These are phyloP conservation scores for Sugiyamaella paludigena DNA, from an alignment of 1,139 yeast species.

Conservation along the genomic window DNA sequence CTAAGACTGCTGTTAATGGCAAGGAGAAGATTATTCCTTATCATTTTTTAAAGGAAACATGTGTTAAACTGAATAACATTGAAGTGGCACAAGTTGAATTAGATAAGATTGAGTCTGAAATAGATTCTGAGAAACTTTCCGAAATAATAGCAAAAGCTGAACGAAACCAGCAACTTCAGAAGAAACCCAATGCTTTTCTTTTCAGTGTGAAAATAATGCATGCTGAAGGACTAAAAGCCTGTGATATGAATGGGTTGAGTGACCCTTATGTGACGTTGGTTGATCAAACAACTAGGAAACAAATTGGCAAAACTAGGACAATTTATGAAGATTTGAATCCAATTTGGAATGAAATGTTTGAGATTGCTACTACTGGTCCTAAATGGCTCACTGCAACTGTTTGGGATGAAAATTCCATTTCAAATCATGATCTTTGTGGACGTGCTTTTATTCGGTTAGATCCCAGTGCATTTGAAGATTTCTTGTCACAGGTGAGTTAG, in stretches of 20 bases:
- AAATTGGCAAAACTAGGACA: conserved; percentile 70
- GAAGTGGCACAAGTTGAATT: conserved; percentile 60
- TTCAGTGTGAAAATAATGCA: conserved; percentile 64
- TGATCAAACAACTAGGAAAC: conserved; percentile 53
- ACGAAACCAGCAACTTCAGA: conserved; percentile 28
- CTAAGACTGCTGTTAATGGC: conserved; percentile 46
- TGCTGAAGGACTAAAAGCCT: conserved; percentile 67
- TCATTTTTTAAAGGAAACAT: conserved; percentile 60
- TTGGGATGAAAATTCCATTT: conserved; percentile 64
- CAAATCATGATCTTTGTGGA: conserved; percentile 68
- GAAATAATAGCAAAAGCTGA: conserved; percentile 11
- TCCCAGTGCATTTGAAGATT: conserved; percentile 62
- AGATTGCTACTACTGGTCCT: conserved; percentile 42
- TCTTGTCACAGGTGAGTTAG: conserved; percentile 48
- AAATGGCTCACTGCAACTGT: conserved; percentile 55
- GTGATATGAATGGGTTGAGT: conserved; percentile 52
- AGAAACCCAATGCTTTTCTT: conserved; percentile 48
- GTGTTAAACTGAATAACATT: conserved; percentile 73
- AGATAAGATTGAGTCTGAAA: conserved; percentile 55
- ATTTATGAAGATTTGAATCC: conserved; percentile 66
- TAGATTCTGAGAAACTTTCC: conserved; percentile 53
- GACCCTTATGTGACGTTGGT: conserved; percentile 68
- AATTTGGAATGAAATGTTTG: conserved; percentile 87
- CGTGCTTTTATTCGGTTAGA: conserved; percentile 62
- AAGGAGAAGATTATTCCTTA: conserved; percentile 43